A percentile compares a stretch with the other conserved stretches of the same genome.
These are phyloP conservation scores for Raffaelea ambrosiae DNA, from an alignment of 2,329 filamentous ascomycete genomes.

Conservation along the genomic window DNA sequence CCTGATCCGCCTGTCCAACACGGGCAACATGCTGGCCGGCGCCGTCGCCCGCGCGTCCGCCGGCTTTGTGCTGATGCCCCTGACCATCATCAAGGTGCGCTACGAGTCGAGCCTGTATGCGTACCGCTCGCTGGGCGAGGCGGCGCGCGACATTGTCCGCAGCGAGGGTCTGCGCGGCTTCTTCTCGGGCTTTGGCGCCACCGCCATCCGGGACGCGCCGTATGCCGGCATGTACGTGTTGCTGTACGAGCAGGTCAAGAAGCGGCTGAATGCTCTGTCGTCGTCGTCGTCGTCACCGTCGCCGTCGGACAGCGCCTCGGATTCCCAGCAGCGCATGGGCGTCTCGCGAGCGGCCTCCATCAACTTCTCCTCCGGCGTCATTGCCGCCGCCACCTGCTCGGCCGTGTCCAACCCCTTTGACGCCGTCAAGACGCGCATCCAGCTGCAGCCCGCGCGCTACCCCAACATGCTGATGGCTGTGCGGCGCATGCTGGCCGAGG, in stretches of 20 bases:
- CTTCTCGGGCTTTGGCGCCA: slow-evolving; percentile 90
- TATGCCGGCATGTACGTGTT: slow-evolving; percentile 93
- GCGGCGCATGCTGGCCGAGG: slow-evolving; percentile 69
- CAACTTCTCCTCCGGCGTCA: slow-evolving; percentile 75
- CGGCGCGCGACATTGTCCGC: slow-evolving; percentile 64
- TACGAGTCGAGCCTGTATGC: slow-evolving; percentile 84
- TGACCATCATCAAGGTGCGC: slow-evolving; percentile 93
- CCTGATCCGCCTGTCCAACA: slow-evolving; percentile 73
- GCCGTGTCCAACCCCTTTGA: slow-evolving; percentile 94
- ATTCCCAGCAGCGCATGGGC: slow-evolving; percentile 23
- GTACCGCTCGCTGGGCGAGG: slow-evolving; percentile 68
- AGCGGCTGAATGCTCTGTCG: slow-evolving; percentile 37
- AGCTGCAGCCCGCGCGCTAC: slow-evolving; percentile 78
- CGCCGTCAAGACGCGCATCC: slow-evolving; percentile 88
- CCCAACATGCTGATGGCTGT: slow-evolving; percentile 73
- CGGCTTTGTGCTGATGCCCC: slow-evolving; percentile 87
- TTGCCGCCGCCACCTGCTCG: slow-evolving; percentile 76
- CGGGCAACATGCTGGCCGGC: slow-evolving; percentile 77
- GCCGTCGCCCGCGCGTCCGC: slow-evolving; percentile 77
- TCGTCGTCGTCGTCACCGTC: neutral
- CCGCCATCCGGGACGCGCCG: slow-evolving; percentile 86
- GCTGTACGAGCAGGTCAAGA: slow-evolving; percentile 83
- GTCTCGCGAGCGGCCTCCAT: slow-evolving; percentile 51
- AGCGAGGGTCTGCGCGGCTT: slow-evolving; percentile 74
- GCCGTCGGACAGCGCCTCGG: too few species aligned